These are phyloP conservation scores for Phytophthora aleatoria DNA, from an alignment of 352 stramenopile species.

Conservation along the genomic window DNA sequence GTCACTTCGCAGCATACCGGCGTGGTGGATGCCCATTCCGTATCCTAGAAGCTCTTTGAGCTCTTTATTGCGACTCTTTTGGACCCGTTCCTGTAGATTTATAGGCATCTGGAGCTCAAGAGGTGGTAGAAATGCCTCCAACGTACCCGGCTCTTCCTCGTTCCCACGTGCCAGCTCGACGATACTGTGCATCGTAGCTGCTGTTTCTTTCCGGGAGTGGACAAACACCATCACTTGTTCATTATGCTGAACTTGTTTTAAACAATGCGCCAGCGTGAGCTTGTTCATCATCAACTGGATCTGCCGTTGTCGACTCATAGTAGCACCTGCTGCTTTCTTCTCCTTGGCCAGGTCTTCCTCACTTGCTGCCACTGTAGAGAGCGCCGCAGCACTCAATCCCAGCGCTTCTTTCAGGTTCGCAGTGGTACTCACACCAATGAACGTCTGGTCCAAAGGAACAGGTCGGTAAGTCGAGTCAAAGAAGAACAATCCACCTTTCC, in stretches of 20 bases:
- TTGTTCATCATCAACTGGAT: constrained; percentile 89
- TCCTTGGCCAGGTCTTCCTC: constrained; percentile 53
- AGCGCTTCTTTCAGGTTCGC: constrained; percentile 70
- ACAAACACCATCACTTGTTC: constrained; percentile 99
- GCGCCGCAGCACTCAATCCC: constrained; percentile 47
- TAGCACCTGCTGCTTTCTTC: constrained; percentile 39
- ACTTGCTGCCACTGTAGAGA: constrained; percentile 53
- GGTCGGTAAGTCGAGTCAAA: constrained; percentile 98
- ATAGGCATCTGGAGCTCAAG: constrained; percentile 59
- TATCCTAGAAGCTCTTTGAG: constrained; percentile 94
- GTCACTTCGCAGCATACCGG: constrained; percentile 95
- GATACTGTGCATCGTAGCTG: constrained; percentile 93
- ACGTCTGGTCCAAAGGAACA: constrained; percentile 98
- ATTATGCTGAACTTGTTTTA: constrained; percentile 64
- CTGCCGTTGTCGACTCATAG: constrained; percentile 65
- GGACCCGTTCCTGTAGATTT: constrained; percentile 68
- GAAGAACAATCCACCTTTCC: constrained; percentile 94
- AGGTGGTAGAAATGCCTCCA: constrained; percentile 69
- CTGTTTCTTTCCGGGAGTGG: constrained; percentile 98
- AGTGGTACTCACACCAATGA: constrained; percentile 95
- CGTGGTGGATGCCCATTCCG: constrained; percentile 98
- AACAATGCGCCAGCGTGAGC: constrained; percentile 69
- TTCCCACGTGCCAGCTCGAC: constrained; percentile 86
- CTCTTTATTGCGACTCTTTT: constrained; percentile 96
- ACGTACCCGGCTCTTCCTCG: constrained; percentile 54